phyloP scores from a whole-genome alignment of 495 filamentous ascomycete genomes.

The Copromyces sp. region DNA sequence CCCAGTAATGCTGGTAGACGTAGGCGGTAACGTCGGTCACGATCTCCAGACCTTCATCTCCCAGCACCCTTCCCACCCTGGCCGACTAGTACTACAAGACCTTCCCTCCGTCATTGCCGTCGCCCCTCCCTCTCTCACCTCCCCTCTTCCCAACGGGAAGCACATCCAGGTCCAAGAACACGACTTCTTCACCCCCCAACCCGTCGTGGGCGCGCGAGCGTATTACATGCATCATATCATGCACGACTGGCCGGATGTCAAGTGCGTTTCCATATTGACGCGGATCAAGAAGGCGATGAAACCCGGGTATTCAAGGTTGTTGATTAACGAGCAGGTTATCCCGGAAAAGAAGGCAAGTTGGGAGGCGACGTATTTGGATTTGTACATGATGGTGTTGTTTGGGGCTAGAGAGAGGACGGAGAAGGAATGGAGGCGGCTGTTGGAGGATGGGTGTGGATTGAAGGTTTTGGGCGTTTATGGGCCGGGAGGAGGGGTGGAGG shows the following conservation, averaged over 20 bases:
- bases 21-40: slow-evolving; percentile 42
- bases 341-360: slow-evolving; percentile 29
- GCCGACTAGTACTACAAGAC: slow-evolving; percentile 42
- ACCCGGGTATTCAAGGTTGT: slow-evolving; percentile 34
- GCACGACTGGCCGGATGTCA: slow-evolving; percentile 40
- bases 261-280: slow-evolving; percentile 26
- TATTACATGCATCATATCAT: slow-evolving; percentile 38
- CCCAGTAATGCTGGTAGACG: slow-evolving; percentile 39
- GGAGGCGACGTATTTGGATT: slow-evolving; percentile 32
- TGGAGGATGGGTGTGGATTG: slow-evolving; percentile 25
- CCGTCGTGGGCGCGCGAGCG: slow-evolving; percentile 32
- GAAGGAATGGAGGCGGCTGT: slow-evolving; percentile 13
- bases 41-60: slow-evolving; percentile 37
- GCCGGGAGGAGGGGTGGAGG: slow-evolving; percentile 23
- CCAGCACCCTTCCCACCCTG: slow-evolving; percentile 29
- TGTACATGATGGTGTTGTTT: slow-evolving; percentile 18
- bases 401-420: slow-evolving; percentile 20
- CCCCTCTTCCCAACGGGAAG: neutral
- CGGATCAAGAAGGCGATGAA: slow-evolving; percentile 30
- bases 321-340: slow-evolving; percentile 46
- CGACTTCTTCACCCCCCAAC: slow-evolving; percentile 31
- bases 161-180: slow-evolving; percentile 24
- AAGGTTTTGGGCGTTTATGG: slow-evolving; percentile 27
- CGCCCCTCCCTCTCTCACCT: slow-evolving; percentile 7
- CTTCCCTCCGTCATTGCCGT: slow-evolving; percentile 24